phyloP scores from a whole-genome alignment of 192 early-diverging fungal genomes.

The Coemansia reversa region DNA sequence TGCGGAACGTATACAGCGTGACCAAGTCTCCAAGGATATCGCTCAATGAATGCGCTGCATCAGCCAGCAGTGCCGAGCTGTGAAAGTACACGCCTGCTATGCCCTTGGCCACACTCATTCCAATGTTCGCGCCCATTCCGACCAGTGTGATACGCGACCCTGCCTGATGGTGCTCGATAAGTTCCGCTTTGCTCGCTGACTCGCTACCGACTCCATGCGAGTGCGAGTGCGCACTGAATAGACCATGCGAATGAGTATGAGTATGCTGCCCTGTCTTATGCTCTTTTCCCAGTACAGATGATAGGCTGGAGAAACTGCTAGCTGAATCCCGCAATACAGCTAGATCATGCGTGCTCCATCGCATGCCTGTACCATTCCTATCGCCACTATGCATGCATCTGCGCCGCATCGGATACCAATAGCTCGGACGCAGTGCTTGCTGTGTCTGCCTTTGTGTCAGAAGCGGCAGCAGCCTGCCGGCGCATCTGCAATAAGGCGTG shows the following conservation, averaged over 20 bases:
- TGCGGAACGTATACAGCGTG: conserved; percentile 74
- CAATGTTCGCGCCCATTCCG: conserved; percentile 65
- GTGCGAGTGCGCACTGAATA: conserved; percentile 11
- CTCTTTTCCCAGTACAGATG: conserved; percentile 9
- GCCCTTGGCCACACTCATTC: conserved; percentile 63
- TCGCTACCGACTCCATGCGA: conserved; percentile 28
- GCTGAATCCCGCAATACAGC: conserved; percentile 15
- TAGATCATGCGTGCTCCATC: conserved; percentile 27
- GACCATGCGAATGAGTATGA: conserved; percentile 11
- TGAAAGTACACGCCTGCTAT: conserved; percentile 67
- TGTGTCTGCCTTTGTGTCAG: neutral
- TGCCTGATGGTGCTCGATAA: conserved; percentile 52
- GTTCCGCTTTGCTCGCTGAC: conserved; percentile 29
- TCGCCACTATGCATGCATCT: neutral
- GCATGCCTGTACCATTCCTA: neutral
- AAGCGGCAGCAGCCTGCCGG: neutral
- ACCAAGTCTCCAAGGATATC: conserved; percentile 74
- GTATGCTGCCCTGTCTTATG: neutral
- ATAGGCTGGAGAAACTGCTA: conserved; percentile 41
- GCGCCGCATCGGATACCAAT: neutral
- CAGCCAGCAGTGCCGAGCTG: conserved; percentile 75
- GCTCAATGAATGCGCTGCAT: conserved; percentile 79
- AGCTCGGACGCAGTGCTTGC: neutral
- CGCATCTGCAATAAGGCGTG: neutral
- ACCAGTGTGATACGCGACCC: conserved; percentile 69